These are phyloP conservation scores for Hericium alpestre DNA, from an alignment of 768 basidiomycete species.

Conservation along the genomic window DNA sequence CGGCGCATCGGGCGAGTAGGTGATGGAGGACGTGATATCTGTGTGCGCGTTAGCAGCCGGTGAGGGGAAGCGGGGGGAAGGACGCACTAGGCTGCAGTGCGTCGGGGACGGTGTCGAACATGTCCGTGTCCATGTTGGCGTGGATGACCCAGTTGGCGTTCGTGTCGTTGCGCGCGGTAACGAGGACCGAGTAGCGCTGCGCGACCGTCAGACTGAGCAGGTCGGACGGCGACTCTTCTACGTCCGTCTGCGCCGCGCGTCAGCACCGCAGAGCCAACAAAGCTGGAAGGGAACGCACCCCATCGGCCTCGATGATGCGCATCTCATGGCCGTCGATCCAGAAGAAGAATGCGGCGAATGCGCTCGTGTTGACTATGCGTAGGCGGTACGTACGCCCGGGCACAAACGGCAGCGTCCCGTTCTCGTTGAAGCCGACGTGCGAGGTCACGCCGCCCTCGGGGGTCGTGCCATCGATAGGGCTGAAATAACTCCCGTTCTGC, in stretches of 20 bases:
- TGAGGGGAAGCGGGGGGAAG: background rate
- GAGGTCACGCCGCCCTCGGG: conserved; percentile 39
- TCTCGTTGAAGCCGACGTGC: conserved; percentile 75
- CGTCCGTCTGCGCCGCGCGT: conserved; percentile 47
- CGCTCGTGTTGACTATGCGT: conserved; percentile 76
- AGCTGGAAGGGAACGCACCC: conserved; percentile 35
- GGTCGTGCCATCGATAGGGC: conserved; percentile 40
- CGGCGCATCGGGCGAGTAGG: conserved; percentile 49
- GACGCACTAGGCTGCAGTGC: conserved; percentile 62
- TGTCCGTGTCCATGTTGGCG: conserved; percentile 79
- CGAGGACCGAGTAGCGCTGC: conserved; percentile 88
- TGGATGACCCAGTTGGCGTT: conserved; percentile 78
- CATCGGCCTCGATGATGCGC: conserved; percentile 76
- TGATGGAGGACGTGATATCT: conserved; percentile 81
- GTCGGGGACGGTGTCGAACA: conserved; percentile 80
- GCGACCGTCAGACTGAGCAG: conserved; percentile 70
- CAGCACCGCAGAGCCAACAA: background rate
- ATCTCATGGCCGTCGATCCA: conserved; percentile 87
- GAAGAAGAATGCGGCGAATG: conserved; percentile 68
- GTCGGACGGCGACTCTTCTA: conserved; percentile 62
- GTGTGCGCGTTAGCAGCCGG: background rate
- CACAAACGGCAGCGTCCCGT: conserved; percentile 73
- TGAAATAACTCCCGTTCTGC: conserved; percentile 61
- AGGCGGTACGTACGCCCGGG: conserved; percentile 87
- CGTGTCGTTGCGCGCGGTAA: conserved; percentile 81